phyloP scores from a whole-genome alignment of 352 stramenopile species.

The Aphanomyces invadans region DNA sequence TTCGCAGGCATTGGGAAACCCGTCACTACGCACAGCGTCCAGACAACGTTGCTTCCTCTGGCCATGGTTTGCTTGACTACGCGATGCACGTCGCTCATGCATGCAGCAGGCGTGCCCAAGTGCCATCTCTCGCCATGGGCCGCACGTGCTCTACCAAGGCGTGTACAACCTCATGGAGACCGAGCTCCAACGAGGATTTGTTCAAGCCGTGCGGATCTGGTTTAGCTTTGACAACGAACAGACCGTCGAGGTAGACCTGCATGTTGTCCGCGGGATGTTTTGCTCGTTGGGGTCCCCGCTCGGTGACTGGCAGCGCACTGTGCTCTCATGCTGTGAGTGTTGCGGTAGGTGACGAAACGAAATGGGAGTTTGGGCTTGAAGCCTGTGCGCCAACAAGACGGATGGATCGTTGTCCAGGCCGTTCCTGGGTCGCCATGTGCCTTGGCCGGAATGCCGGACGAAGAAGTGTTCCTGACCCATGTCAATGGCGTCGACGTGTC shows the following conservation, averaged over 20 bases:
- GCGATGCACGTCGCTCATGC: not conserved
- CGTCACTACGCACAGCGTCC: constrained; percentile 61
- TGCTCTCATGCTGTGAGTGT: no score
- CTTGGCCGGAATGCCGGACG: constrained; percentile 57
- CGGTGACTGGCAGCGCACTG: no score
- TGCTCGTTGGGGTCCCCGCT: no score
- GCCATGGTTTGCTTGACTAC: no score
- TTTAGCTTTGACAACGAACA: constrained; percentile 78
- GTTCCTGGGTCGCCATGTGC: constrained; percentile 54
- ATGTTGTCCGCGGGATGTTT: no score
- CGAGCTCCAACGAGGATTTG: constrained; percentile 46
- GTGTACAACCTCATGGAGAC: constrained; percentile 47
- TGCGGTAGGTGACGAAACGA: constrained; percentile 60
- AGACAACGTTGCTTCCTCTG: constrained; percentile 51
- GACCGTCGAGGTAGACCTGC: constrained; percentile 44
- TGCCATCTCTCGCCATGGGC: constrained; percentile 53
- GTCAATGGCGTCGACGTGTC: constrained; percentile 74
- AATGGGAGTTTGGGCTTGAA: constrained; percentile 59
- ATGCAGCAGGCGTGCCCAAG: constrained; percentile 35
- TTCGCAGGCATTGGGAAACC: constrained; percentile 47
- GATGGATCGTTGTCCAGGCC: constrained; percentile 67
- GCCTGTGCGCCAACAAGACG: constrained; percentile 62
- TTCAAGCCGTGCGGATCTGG: constrained; percentile 64
- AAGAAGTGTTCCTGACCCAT: constrained; percentile 74
- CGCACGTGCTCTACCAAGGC: constrained; percentile 48